Base-by-base conservation (phyloP, 2,329 filamentous ascomycete genomes). In the Xylariomycetidae sp. region DNA sequence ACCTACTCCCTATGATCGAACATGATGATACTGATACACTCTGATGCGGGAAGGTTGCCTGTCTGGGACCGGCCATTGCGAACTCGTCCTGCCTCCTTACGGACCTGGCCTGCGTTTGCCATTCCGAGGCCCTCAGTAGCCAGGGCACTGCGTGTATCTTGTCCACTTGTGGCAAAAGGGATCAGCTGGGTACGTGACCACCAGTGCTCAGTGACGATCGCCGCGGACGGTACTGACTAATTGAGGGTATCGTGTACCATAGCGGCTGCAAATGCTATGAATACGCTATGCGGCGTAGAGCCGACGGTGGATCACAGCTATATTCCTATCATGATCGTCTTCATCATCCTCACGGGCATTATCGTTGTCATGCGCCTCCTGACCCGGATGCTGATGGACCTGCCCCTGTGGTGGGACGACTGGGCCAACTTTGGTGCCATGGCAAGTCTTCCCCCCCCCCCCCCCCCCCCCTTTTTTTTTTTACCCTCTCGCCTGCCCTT, bases 401-500 rank as follows among this genome's bases (percentile, higher is more conserved):
- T 31, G 19, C 7, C 20, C 11, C 22, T 35, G 3, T 35, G 33
- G 33, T 35, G 33, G 33, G 33, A 35, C 27, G 33, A 35, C 16
- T 35, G 16, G 13, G 19, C 22, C 15, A 35, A 35, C 15, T 31
- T 31, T 30, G 10, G n/a, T 19, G 33, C 33, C 12, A 30, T 31
- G 33, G 33, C 31, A 34, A 17, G 10, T 9, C n/a, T 18, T 19
- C 15, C 22, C 5, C 22, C 14, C 27, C 27, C 18, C 8, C n/a
- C 7, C 16, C n/a, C n/a, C n/a, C n/a, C n/a, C n/a, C n/a, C n/a
- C n/a, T n/a, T n/a, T n/a, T n/a, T n/a, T n/a, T n/a, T n/a, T n/a
- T n/a, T n/a, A n/a, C n/a, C n/a, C n/a, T n/a, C n/a, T n/a, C n/a
- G n/a, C n/a, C n/a, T n/a, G 15, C 14, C 7, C 7, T 9, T 27